Percentiles rank a stretch among this genome's conserved stretches.
These are phyloP conservation scores for Alternaria panax DNA, from an alignment of 2,329 filamentous ascomycete genomes.

Conservation along the genomic window DNA sequence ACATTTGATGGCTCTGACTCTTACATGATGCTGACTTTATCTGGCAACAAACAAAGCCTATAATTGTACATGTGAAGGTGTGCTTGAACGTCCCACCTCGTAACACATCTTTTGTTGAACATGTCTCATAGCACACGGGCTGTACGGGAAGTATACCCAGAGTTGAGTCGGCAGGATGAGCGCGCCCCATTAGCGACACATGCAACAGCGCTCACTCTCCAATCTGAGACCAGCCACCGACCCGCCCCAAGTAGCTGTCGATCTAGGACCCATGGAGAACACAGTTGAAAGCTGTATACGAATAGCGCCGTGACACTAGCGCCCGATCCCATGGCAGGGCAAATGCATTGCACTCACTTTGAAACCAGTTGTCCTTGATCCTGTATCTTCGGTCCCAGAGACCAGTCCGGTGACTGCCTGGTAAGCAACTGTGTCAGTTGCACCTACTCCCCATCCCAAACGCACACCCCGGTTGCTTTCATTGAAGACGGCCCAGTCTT, in stretches of 20 bases:
- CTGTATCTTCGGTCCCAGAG: background rate
- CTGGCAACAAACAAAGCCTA: background rate
- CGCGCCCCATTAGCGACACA: background rate
- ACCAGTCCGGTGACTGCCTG: background rate
- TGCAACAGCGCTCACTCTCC: background rate
- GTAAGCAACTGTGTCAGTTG: background rate
- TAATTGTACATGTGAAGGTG: constrained; percentile 5
- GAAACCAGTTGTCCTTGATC: background rate
- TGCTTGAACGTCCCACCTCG: background rate
- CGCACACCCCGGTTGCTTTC: background rate
- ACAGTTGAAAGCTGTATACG: background rate
- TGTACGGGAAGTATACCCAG: background rate
- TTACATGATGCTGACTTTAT: background rate
- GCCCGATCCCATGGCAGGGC: background rate
- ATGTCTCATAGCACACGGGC: background rate
- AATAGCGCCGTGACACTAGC: background rate
- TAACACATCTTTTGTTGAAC: background rate
- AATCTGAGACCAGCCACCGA: background rate
- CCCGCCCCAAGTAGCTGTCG: background rate
- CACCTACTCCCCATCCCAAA: background rate
- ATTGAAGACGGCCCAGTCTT: background rate
- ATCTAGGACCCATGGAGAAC: too few relatives aligned
- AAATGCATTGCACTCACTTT: background rate
- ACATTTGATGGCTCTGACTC: background rate
- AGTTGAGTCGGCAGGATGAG: background rate